Conservation (phyloP, 106 monocot species). For the Dendrobium catenatum region DNA sequence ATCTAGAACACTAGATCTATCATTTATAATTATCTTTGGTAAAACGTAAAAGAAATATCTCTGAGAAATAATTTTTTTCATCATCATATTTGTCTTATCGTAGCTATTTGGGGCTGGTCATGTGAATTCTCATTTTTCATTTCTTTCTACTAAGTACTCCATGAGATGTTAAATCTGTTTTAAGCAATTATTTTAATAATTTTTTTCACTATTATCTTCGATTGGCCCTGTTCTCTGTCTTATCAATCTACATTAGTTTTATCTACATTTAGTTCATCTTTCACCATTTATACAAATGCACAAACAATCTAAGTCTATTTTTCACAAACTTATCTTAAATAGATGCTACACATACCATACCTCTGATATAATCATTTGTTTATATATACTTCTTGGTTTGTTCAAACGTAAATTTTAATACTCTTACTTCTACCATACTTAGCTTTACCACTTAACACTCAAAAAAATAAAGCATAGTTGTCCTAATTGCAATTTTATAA, state of each 20-base stretch:
- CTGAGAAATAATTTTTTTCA: neutral
- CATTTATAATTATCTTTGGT: neutral
- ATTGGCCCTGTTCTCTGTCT: neutral
- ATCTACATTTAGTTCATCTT: neutral
- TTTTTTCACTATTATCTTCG: neutral
- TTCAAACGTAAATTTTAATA: no score
- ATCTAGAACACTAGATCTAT: constrained; percentile 2
- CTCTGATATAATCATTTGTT: no score
- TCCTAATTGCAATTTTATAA: no score
- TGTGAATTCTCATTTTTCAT: neutral
- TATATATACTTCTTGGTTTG: no score
- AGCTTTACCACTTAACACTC: no score
- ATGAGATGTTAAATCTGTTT: neutral
- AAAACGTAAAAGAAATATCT: neutral
- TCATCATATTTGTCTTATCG: neutral
- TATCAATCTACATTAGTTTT: neutral
- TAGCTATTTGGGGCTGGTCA: neutral
- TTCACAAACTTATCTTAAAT: no score
- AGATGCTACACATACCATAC: no score
- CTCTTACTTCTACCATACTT: no score
- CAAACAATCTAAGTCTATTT: no score
- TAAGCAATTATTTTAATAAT: neutral
- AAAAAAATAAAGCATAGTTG: no score
- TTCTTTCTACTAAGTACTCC: neutral
- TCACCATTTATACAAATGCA: no score